Evolutionary conservation across 768 basidiomycete genomes (phyloP).

Genomic region (Neoboletus magnificus): DNA sequence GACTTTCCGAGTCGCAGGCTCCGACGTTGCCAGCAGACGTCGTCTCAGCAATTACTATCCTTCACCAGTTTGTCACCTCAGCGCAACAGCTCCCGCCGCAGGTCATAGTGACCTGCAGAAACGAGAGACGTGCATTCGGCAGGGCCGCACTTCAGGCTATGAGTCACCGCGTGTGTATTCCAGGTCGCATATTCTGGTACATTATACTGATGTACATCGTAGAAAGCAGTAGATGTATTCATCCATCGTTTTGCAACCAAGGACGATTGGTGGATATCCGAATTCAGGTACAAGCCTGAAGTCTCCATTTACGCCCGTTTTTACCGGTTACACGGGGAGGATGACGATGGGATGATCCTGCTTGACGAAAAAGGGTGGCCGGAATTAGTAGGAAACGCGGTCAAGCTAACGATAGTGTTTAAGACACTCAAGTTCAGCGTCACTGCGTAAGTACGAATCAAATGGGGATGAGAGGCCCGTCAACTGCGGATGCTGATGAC

Average conservation of each 20-base stretch:
- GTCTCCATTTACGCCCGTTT: constrained; percentile 34
- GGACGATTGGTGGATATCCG: constrained; percentile 36
- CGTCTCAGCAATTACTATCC: constrained; percentile 24
- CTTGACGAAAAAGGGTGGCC: constrained; percentile 33
- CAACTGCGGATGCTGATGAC: constrained; percentile 11
- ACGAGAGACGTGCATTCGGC: constrained; percentile 31
- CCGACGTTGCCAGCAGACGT: constrained; percentile 27
- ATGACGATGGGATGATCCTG: constrained; percentile 32
- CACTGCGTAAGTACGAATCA: constrained; percentile 25
- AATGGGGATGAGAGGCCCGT: neutral
- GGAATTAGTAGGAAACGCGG: constrained; percentile 32
- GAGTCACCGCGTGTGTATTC: constrained; percentile 30
- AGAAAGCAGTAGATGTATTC: constrained; percentile 32
- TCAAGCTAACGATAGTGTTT: constrained; percentile 30
- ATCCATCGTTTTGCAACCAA: constrained; percentile 35
- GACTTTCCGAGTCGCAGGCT: constrained; percentile 23
- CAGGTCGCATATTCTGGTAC: neutral
- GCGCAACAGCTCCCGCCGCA: constrained; percentile 30
- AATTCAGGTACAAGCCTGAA: constrained; percentile 32
- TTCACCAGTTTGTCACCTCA: constrained; percentile 30
- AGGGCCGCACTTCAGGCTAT: constrained; percentile 30
- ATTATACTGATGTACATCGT: constrained; percentile 8
- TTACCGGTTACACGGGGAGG: constrained; percentile 32
- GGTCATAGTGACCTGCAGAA: constrained; percentile 31
- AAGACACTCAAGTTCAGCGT: constrained; percentile 35